Conservation (phyloP, 2,329 filamentous ascomycete genomes). For the Verticillium longisporum region DNA sequence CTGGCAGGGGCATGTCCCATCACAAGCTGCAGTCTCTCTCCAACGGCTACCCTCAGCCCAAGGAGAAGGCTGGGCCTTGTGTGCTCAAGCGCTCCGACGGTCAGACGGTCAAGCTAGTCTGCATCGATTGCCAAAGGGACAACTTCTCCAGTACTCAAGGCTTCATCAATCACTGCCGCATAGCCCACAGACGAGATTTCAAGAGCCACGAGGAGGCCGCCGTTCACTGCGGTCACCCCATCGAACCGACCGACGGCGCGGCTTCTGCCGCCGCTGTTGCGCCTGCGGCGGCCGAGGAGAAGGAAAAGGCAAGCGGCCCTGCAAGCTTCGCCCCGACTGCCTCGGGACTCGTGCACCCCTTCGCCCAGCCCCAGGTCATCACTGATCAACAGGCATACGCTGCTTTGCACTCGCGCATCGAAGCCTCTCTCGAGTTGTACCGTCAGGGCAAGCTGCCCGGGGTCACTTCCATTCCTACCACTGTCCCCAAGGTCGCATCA, state of each 20-base stretch:
- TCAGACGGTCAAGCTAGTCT: conserved; percentile 82
- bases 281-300: conserved; percentile 35
- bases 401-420: conserved; percentile 45
- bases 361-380: conserved; percentile 50
- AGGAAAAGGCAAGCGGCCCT: conserved; percentile 11
- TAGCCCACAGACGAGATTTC: conserved; percentile 89
- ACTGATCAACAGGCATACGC: conserved; percentile 42
- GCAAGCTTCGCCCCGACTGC: conserved; percentile 1
- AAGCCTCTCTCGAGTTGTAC: conserved; percentile 46
- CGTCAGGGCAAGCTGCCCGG: conserved; percentile 44
- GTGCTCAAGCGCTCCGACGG: conserved; percentile 82
- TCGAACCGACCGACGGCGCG: conserved; percentile 61
- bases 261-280: conserved; percentile 13
- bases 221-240: conserved; percentile 74
- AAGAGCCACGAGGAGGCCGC: conserved; percentile 95
- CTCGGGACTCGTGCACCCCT: conserved; percentile 53
- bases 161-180: conserved; percentile 99
- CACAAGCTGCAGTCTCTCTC: conserved; percentile 64
- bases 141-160: conserved; percentile 96
- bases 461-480: conserved; percentile 35
- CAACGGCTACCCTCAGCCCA: conserved; percentile 64
- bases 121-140: conserved; percentile 78
- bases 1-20: conserved; percentile 41
- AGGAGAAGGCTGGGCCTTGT: conserved; percentile 77
- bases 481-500: conserved; percentile 14